phyloP scores from a whole-genome alignment of 1,284 basidiomycete species.

The Irpex rosettiformis region DNA sequence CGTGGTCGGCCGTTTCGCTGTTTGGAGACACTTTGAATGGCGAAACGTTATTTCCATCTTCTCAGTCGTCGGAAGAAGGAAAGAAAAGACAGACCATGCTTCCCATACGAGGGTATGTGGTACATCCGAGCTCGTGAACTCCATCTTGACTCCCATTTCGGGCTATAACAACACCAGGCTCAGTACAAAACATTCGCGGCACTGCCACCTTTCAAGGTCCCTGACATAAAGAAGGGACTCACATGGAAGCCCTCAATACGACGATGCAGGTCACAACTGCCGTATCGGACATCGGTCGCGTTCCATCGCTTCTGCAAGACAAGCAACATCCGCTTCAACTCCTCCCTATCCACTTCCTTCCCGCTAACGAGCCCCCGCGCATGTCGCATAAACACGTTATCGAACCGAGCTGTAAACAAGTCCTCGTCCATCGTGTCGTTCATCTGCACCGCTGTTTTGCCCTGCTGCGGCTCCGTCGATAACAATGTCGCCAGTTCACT shows the following conservation, averaged over 20 bases:
- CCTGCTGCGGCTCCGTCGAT: neutral
- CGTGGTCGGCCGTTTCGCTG: conserved; percentile 12
- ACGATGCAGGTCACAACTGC: conserved; percentile 9
- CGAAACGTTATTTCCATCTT: neutral
- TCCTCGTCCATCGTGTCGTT: conserved; percentile 11
- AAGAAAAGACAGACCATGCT: conserved; percentile 10
- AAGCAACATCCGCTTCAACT: conserved; percentile 18
- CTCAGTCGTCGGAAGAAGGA: neutral
- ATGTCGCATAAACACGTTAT: conserved; percentile 18
- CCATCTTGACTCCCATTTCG: conserved; percentile 15
- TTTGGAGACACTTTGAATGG: conserved; percentile 9
- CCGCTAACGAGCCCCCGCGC: conserved; percentile 22
- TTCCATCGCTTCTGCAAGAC: conserved; percentile 23
- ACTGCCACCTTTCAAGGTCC: neutral
- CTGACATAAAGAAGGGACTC: neutral
- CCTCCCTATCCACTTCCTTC: conserved; percentile 19
- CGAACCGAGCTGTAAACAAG: conserved; percentile 21
- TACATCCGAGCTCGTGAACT: conserved; percentile 8
- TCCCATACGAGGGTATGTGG: conserved; percentile 9
- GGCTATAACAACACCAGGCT: conserved; percentile 5
- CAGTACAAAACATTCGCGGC: neutral
- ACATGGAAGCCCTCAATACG: conserved; percentile 17
- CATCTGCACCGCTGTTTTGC: neutral
- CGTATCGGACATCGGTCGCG: conserved; percentile 11
- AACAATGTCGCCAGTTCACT: conserved; percentile 11